phyloP scores from a whole-genome alignment of 257 asterid species.

The Apocynum venetum region DNA sequence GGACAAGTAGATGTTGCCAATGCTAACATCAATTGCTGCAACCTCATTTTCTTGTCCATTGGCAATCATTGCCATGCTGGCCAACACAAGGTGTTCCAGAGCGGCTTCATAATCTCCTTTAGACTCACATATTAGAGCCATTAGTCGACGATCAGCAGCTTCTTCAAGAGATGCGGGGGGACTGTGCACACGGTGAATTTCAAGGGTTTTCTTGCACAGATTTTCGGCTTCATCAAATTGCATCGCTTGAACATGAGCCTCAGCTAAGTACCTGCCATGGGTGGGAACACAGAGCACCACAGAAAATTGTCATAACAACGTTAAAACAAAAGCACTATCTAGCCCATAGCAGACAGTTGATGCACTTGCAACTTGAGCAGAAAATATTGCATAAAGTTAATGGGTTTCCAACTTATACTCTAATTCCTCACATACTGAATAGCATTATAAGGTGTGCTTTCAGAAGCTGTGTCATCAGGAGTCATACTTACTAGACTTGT shows the following conservation, averaged over 20 bases:
- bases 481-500: background rate
- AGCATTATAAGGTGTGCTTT: too few species aligned
- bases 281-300: background rate
- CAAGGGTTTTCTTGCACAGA: conserved; percentile 84
- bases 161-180: conserved; percentile 99
- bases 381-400: background rate
- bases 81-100: conserved; percentile 94
- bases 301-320: background rate
- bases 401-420: background rate
- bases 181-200: conserved; percentile 94
- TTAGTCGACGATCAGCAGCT: conserved; percentile 95
- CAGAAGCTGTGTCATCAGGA: background rate
- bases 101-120: conserved; percentile 91
- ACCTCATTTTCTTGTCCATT: conserved; percentile 91
- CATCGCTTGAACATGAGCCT: conserved; percentile 98
- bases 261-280: conserved; percentile 75
- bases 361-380: background rate
- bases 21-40: conserved; percentile 92
- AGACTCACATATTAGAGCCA: conserved; percentile 98
- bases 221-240: conserved; percentile 92
- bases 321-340: too few species aligned
- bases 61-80: conserved; percentile 99
- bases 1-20: conserved; percentile 87
- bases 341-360: background rate
- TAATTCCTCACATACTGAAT: background rate